phyloP scores from a whole-genome alignment of 179 eudicot species.

The Sideroxylon spinosum region DNA sequence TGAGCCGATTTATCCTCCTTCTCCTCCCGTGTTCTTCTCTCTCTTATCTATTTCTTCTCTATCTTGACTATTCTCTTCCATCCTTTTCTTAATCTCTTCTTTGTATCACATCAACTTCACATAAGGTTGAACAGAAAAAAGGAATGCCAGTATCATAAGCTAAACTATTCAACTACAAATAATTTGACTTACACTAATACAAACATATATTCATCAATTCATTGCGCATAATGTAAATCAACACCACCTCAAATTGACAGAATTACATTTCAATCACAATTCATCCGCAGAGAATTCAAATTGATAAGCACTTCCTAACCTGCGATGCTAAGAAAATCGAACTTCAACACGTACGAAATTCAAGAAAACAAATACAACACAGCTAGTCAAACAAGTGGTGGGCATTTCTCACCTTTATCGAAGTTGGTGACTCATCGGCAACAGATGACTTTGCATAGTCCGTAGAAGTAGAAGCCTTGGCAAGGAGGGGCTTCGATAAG shows the following conservation, averaged over 20 bases:
- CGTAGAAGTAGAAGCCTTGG: constrained; percentile 42
- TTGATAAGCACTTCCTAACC: not conserved
- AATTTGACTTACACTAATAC: not conserved
- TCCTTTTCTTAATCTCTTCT: too few relatives aligned
- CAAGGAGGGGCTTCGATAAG: constrained; percentile 22
- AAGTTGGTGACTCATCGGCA: constrained; percentile 23
- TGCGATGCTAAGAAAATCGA: not conserved
- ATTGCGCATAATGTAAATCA: not conserved
- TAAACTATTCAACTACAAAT: not conserved
- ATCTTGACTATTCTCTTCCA: too few relatives aligned
- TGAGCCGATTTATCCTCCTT: too few relatives aligned
- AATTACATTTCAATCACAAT: not conserved
- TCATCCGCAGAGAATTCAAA: not conserved
- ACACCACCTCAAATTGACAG: not conserved
- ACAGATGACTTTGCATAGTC: constrained; percentile 30
- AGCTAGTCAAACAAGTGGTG: too few relatives aligned
- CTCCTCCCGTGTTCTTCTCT: too few relatives aligned
- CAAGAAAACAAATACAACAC: not conserved
- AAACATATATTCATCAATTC: too few relatives aligned
- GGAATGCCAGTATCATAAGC: not conserved
- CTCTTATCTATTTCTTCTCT: too few relatives aligned
- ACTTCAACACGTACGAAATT: not conserved
- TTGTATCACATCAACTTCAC: not conserved
- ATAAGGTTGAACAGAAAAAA: not conserved
- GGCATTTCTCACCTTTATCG: constrained; percentile 16